A percentile compares a stretch with the other conserved stretches of the same genome.
Conservation (phyloP, 305 asterid genomes). For the Fraxinus platypoda region DNA sequence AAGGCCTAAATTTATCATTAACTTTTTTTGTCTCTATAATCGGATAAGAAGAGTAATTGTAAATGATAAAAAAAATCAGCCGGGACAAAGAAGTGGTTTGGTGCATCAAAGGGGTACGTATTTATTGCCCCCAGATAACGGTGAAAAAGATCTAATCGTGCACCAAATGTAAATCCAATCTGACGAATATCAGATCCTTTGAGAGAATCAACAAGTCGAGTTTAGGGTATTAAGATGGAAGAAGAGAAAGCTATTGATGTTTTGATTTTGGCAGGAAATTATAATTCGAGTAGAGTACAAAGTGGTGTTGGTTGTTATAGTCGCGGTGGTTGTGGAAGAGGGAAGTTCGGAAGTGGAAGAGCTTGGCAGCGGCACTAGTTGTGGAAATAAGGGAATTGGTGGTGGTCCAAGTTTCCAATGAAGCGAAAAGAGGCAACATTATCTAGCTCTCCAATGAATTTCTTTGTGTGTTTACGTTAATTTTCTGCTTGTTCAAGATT, state of each 20-base stretch:
- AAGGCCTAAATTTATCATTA: too few relatives aligned
- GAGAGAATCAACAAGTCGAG: constrained; percentile 50
- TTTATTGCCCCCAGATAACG: too few relatives aligned
- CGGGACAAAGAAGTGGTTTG: too few relatives aligned
- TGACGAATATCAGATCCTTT: constrained; percentile 48
- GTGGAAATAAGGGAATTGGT: constrained; percentile 23
- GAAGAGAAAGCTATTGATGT: constrained; percentile 49
- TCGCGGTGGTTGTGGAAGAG: constrained; percentile 19
- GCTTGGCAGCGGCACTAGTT: constrained; percentile 7
- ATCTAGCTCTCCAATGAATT: background rate
- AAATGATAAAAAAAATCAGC: too few relatives aligned
- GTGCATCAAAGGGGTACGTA: too few relatives aligned
- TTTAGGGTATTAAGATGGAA: constrained; percentile 50
- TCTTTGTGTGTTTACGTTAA: background rate
- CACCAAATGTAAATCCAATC: constrained; percentile 54
- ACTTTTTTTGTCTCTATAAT: too few relatives aligned
- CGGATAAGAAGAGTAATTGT: too few relatives aligned
- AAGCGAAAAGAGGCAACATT: background rate
- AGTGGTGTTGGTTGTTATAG: background rate
- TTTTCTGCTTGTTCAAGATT: background rate
- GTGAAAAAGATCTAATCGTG: constrained; percentile 51
- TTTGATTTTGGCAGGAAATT: constrained; percentile 25
- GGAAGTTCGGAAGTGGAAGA: constrained; percentile 14
- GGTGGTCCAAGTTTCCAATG: background rate
- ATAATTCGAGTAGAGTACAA: constrained; percentile 24